Conservation (phyloP, 768 basidiomycete species). For the Favolaschia claudopus region DNA sequence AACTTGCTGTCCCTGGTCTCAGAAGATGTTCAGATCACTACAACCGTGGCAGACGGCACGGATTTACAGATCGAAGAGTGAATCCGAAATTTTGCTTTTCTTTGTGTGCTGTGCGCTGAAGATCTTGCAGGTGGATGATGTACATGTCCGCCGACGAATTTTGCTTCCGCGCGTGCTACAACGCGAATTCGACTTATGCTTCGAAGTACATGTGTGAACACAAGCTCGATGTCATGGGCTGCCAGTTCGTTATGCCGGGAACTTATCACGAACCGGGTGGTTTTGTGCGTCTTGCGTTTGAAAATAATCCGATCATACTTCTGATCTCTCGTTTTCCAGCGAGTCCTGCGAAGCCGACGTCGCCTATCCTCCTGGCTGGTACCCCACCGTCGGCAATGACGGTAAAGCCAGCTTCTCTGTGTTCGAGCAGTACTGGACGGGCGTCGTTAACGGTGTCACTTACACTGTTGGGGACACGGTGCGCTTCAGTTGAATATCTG, state of each 20-base stretch:
- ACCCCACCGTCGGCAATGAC: conserved; percentile 47
- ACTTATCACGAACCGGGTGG: conserved; percentile 49
- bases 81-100: too few relatives aligned
- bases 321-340: conserved; percentile 24
- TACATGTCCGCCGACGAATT: conserved; percentile 41
- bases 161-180: conserved; percentile 51
- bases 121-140: conserved; percentile 58
- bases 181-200: conserved; percentile 52
- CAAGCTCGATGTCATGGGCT: conserved; percentile 55
- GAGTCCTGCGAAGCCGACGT: conserved; percentile 54
- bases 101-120: too few relatives aligned
- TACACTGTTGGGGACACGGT: conserved; percentile 51
- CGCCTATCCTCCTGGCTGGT: conserved; percentile 57
- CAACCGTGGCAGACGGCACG: conserved; percentile 44
- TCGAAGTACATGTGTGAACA: conserved; percentile 54
- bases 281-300: conserved; percentile 42
- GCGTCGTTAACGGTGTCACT: conserved; percentile 34
- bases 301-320: too few relatives aligned
- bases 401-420: conserved; percentile 49
- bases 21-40: conserved; percentile 4
- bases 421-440: conserved; percentile 53
- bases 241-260: conserved; percentile 55
- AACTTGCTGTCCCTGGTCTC: too few relatives aligned
- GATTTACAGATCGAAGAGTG: conserved; percentile 44
- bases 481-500: not conserved